Percentiles rank a stretch among this genome's conserved stretches.
These are phyloP conservation scores for Hymenoscyphus fraxineus DNA, from an alignment of 2,329 filamentous ascomycete genomes.

Conservation along the genomic window DNA sequence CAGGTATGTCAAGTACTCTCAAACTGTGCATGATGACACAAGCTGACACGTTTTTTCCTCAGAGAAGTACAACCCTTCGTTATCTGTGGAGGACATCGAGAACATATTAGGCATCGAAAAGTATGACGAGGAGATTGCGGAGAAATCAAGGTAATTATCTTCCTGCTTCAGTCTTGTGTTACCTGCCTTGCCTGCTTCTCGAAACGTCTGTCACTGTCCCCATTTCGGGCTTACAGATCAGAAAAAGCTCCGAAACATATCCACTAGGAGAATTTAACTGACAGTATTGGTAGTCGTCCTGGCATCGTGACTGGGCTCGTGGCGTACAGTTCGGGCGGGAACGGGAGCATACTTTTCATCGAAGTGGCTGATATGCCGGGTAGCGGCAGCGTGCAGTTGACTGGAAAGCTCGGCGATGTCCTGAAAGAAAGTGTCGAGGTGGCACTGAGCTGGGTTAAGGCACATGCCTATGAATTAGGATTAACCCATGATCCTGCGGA, in stretches of 20 bases:
- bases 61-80: slow-evolving; percentile 66
- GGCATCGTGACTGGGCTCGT: slow-evolving; percentile 95
- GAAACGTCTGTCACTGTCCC: slow-evolving; percentile 4
- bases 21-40: slow-evolving; percentile 4
- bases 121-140: slow-evolving; percentile 93
- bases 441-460: slow-evolving; percentile 93
- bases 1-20: slow-evolving; percentile 19
- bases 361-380: slow-evolving; percentile 98
- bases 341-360: slow-evolving; percentile 96
- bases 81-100: slow-evolving; percentile 80
- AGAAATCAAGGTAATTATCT: slow-evolving; percentile 54
- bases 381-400: slow-evolving; percentile 85
- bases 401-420: slow-evolving; percentile 92
- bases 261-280: slow-evolving; percentile 17
- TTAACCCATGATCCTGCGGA: slow-evolving; percentile 75
- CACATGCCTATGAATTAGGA: slow-evolving; percentile 86
- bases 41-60: slow-evolving; percentile 8
- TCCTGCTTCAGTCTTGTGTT: slow-evolving; percentile 6
- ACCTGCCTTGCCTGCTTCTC: slow-evolving; percentile 1
- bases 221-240: background rate
- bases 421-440: slow-evolving; percentile 97
- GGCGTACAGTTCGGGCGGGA: slow-evolving; percentile 86
- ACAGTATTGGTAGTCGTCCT: slow-evolving; percentile 53
- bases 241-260: slow-evolving; percentile 12
- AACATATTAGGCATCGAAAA: slow-evolving; percentile 87